phyloP scores from a whole-genome alignment of 1,284 basidiomycete genomes.

The Cystobasidium slooffiae region DNA sequence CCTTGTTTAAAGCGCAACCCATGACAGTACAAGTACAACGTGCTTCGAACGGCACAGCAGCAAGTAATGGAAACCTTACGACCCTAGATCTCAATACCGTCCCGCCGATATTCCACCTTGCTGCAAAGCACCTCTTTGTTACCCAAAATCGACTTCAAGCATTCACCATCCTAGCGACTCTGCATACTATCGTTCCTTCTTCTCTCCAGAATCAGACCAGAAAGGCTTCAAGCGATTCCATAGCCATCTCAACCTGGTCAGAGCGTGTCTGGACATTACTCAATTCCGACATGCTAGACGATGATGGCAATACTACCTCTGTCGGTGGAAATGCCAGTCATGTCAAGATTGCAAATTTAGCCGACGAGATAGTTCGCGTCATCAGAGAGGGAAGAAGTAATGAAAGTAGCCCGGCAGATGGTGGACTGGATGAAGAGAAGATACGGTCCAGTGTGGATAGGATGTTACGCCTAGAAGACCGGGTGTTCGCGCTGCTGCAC shows the following conservation, averaged over 20 bases:
- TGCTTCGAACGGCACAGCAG: neutral
- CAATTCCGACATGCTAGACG: conserved; percentile 10
- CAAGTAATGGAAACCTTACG: neutral
- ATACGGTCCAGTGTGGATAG: conserved; percentile 30
- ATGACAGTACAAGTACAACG: neutral
- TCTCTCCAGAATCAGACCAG: neutral
- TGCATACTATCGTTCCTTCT: conserved; percentile 15
- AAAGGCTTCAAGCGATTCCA: neutral
- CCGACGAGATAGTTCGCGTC: conserved; percentile 24
- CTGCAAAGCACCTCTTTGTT: conserved; percentile 22
- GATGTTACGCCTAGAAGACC: conserved; percentile 36
- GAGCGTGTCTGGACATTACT: conserved; percentile 32
- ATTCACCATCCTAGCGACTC: conserved; percentile 24
- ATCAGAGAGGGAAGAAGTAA: neutral
- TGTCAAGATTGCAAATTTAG: conserved; percentile 17
- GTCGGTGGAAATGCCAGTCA: neutral
- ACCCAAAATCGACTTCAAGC: conserved; percentile 36
- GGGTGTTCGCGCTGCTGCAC: conserved; percentile 30
- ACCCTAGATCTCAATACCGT: conserved; percentile 1
- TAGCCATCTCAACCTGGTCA: conserved; percentile 15
- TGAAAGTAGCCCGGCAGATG: neutral
- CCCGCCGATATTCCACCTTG: conserved; percentile 22
- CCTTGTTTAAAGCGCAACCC: conserved; percentile 3
- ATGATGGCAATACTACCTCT: neutral
- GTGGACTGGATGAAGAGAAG: conserved; percentile 1